Conservation (phyloP, 2,329 filamentous ascomycete species). For the Penicillium nordicum region DNA sequence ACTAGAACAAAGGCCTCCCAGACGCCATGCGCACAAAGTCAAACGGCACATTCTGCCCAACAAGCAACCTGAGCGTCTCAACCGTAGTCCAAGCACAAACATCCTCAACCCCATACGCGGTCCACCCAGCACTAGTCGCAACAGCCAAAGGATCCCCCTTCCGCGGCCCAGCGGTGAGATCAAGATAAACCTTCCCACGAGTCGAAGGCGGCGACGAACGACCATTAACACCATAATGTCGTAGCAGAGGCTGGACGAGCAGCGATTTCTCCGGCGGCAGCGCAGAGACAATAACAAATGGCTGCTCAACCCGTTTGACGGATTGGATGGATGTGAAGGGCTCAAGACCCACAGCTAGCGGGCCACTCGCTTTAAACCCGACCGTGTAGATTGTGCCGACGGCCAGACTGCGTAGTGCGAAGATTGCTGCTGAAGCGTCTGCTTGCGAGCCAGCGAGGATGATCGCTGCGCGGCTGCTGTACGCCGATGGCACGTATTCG, state of each 20-base stretch:
- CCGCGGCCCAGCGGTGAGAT: constrained; percentile 66
- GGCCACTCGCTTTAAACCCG: constrained; percentile 63
- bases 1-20: constrained; percentile 53
- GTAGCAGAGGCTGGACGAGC: constrained; percentile 71
- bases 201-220: constrained; percentile 35
- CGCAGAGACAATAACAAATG: constrained; percentile 78
- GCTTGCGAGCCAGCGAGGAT: constrained; percentile 69
- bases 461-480: constrained; percentile 70
- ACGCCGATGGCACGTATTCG: constrained; percentile 79
- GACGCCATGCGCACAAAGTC: constrained; percentile 77
- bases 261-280: constrained; percentile 74
- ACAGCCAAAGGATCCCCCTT: constrained; percentile 67
- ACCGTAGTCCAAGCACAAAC: constrained; percentile 81
- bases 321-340: constrained; percentile 69
- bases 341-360: constrained; percentile 63
- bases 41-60: constrained; percentile 83
- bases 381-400: constrained; percentile 80
- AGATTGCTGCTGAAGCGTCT: constrained; percentile 75
- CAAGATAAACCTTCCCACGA: constrained; percentile 69
- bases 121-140: constrained; percentile 72
- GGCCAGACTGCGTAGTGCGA: constrained; percentile 70
- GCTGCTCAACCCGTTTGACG: constrained; percentile 73
- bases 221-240: constrained; percentile 60
- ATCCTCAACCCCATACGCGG: constrained; percentile 73
- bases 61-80: constrained; percentile 71